Evolutionary conservation across 1,284 basidiomycete species (phyloP), one percentile per base, ranked within the genome.

Genomic region (Hemileia vastatrix): DNA sequence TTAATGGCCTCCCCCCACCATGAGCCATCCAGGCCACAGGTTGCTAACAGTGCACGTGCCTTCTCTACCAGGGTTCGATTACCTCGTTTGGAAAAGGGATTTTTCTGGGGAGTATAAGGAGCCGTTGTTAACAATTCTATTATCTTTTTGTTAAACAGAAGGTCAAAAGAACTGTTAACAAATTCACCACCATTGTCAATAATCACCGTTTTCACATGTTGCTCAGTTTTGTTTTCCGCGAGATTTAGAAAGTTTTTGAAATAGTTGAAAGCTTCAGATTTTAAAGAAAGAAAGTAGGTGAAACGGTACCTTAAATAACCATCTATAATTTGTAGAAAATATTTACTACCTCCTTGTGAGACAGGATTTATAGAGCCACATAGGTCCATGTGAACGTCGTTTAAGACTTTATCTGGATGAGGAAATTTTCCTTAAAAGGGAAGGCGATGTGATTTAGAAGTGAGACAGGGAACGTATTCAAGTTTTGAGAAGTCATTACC

Each of bases 121-220:
- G 55, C 45, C 4, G 55, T 48, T 6, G 19, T 18, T 3, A 48
- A 18, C 18, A 45, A 27, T 21, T 32, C 4, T 4, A 57, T 49
- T 2, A 44, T 45, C 18, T 49, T 31, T 48, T 48, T 15, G 2
- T 15, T 18, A 19, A 57, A 32, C 2, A 48, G 19, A 8, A 27
- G 2, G n/a, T 23, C n/a, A 24, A 61, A 54, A 1, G 5, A 24
- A 2, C 23, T 6, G 31, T 45, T 54, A n/a, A 24, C 18, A 31
- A 54, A 61, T 48, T 54, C 52, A 4, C 58, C 43, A 3, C 58
- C 58, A 32, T 61, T 61, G 31, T 61, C 31, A 9, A 43, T 52
- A 0, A 61, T 36, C 19, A 60, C n/a, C n/a, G n/a, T n/a, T n/a
- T n/a, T n/a, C n/a, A n/a, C n/a, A n/a, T n/a, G n/a, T n/a, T n/a